Evolutionary conservation across 352 stramenopile species (phyloP), one percentile per base, ranked within the genome.

Genomic region (Pythium aphanidermatum): DNA sequence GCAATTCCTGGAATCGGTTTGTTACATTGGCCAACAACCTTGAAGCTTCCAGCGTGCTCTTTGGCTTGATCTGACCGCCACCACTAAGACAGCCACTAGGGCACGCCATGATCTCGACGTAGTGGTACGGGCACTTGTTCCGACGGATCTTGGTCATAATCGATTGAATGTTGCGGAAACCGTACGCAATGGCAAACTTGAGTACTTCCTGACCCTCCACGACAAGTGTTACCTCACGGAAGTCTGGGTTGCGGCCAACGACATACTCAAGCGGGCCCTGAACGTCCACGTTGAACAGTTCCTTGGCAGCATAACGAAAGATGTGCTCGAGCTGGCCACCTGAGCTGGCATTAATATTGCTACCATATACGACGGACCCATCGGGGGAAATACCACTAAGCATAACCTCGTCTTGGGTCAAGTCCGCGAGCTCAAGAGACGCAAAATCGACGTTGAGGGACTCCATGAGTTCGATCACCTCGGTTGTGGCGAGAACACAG

Each of bases 101-200:
- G 55, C 96, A 99, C 36, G 96, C 96, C 96, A 99, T 99, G 52
- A 98, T 92, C 73, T 99, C 96, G 10, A 99, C 87, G 68, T 98
- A 99, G 68, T 98, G 78, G 66, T 96, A 97, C 30, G 78, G 74
- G 38, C 86, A 95, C 55, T 81, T 83, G 50, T 84, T 90, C 17
- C 83, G 72, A n/a, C 88, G 85, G 55, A 96, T 86, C 65, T 95
- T 87, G 51, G 87, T 93, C 57, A 98, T 86, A 53, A 98, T 86
- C 19, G 80, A 77, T 75, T 99, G 94, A 32, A 98, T 97, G 49
- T 98, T 98, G 58, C 96, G 93, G 68, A 98, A 98, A 11, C 95
- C 95, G 60, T 98, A 98, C 11, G 92, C 92, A 36, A 96, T 76
- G 28, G 92, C 93, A 65, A 98, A 98, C 32, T 80, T 78, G 10